Evolutionary conservation across 2,329 filamentous ascomycete genomes (phyloP), one percentile per base, ranked within the genome.

Genomic region (Fusarium phyllophilum): DNA sequence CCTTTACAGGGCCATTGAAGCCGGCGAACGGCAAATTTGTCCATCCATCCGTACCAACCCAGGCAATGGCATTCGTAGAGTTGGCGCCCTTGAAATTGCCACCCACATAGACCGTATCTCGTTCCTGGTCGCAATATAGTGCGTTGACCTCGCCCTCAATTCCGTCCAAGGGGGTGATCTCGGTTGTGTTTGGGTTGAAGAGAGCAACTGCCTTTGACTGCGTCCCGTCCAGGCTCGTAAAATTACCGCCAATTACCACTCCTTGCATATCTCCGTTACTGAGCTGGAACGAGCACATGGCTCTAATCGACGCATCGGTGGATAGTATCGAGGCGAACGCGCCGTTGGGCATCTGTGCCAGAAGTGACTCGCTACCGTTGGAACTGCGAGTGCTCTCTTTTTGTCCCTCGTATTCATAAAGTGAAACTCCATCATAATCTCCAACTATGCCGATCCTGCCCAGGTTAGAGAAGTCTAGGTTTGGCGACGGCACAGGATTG

Each of bases 241-340:
- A 99, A 84, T 98, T 98, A 54, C 96, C 96, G 63, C 93, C 96
- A 22, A 99, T 89, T 54, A 98, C 89, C 34, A 98, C 89, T 45
- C 93, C 92, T n/a, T 89, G 86, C 64, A 92, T 83, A 11, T 86
- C 88, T 73, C 93, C 93, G 81, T 94, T 88, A 65, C 88, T 86
- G 77, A 87, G 84, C 58, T 90, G 86, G 77, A 96, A 94, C 26
- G 92, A 85, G 84, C 96, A 99, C 93, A 99, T 96, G 73, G 94
- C 89, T 79, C 91, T 89, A 79, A 99, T 97, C 55, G 92, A 91
- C 66, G 93, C 95, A 83, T 98, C 94, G 49, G 95, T 92, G 45
- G 90, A 88, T 60, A 92, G 89, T 55, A 98, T 85, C 24, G 91
- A 89, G 26, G 91, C 88, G 75, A 98, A 94, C 34, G 91, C 90